These are phyloP conservation scores for Colletotrichum sp. DNA, from an alignment of 2,329 filamentous ascomycete genomes.

Conservation along the genomic window DNA sequence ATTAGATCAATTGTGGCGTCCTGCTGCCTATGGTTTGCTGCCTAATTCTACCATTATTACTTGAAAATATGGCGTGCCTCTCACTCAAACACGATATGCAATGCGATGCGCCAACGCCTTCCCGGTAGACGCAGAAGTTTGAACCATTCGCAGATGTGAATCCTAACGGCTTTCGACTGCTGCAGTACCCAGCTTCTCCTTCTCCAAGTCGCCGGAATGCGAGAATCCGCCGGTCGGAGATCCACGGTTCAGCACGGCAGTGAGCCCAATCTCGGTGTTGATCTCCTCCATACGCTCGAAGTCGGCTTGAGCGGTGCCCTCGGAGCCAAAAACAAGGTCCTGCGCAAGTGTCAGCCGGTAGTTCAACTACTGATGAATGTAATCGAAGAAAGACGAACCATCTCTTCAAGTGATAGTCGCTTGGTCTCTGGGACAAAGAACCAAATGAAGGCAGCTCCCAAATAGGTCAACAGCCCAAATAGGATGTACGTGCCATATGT, in stretches of 20 bases:
- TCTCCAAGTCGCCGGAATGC: neutral
- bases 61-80: neutral
- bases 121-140: neutral
- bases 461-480: slow-evolving; percentile 68
- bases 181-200: neutral
- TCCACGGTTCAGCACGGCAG: slow-evolving; percentile 23
- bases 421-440: slow-evolving; percentile 71
- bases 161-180: neutral
- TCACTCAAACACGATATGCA: neutral
- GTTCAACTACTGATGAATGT: neutral
- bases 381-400: slow-evolving; percentile 41
- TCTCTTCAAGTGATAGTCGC: slow-evolving; percentile 67
- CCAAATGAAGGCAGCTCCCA: slow-evolving; percentile 67
- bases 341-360: slow-evolving; percentile 18
- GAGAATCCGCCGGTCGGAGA: neutral
- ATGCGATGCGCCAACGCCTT: neutral
- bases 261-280: slow-evolving; percentile 71
- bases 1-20: neutral
- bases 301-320: slow-evolving; percentile 71
- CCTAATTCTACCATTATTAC: neutral
- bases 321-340: slow-evolving; percentile 71
- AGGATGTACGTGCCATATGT: slow-evolving; percentile 76
- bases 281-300: slow-evolving; percentile 76
- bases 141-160: neutral
- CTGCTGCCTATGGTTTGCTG: neutral